phyloP scores from a whole-genome alignment of 768 basidiomycete genomes.

The Leccinum sublutescens region DNA sequence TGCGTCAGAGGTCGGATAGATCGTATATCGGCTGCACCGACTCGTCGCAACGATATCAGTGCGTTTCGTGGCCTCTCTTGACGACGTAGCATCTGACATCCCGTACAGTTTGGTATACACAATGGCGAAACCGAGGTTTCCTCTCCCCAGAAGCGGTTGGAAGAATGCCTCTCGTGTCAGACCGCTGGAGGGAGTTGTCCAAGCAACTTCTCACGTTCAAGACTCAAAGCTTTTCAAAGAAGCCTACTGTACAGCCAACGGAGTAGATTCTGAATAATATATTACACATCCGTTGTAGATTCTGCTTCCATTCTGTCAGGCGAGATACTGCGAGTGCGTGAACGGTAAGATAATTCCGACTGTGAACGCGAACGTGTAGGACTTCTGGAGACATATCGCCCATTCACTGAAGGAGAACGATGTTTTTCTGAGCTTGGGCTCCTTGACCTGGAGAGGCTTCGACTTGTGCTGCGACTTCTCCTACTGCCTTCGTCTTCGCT shows the following conservation, averaged over 20 bases:
- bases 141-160: slow-evolving; percentile 59
- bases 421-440: slow-evolving; percentile 24
- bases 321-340: slow-evolving; percentile 60
- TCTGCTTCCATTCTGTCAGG: slow-evolving; percentile 52
- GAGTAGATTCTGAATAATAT: slow-evolving; percentile 20
- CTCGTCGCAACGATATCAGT: slow-evolving; percentile 85
- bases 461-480: slow-evolving; percentile 37
- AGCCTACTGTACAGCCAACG: slow-evolving; percentile 17
- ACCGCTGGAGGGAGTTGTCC: slow-evolving; percentile 68
- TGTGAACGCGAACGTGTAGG: slow-evolving; percentile 48
- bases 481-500: slow-evolving; percentile 49
- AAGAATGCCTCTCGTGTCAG: slow-evolving; percentile 61
- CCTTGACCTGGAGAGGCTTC: slow-evolving; percentile 24
- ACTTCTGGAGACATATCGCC: slow-evolving; percentile 64
- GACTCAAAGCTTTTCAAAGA: slow-evolving; percentile 31
- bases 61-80: slow-evolving; percentile 30
- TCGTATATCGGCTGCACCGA: slow-evolving; percentile 72
- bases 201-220: slow-evolving; percentile 58
- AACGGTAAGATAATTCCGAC: slow-evolving; percentile 44
- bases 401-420: slow-evolving; percentile 43
- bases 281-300: slow-evolving; percentile 14
- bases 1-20: slow-evolving; percentile 72
- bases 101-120: slow-evolving; percentile 71
- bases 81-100: slow-evolving; percentile 2
- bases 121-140: slow-evolving; percentile 72